Evolutionary conservation across 129 eudicot genomes (phyloP).

Genomic region (Rutidosis leptorrhynchoides): DNA sequence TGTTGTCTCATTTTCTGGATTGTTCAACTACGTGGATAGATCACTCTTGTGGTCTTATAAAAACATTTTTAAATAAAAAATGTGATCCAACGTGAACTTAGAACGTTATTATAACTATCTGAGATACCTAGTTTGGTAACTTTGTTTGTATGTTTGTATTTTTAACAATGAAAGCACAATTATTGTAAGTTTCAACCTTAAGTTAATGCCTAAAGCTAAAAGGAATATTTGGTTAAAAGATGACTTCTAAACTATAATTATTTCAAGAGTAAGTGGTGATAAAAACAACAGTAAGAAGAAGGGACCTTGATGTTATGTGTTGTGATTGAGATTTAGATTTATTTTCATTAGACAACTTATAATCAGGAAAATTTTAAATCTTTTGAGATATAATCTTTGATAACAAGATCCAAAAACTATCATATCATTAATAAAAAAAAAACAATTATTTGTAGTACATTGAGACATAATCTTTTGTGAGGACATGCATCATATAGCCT

Average conservation of each 20-base stretch:
- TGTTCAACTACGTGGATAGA: conserved; percentile 2
- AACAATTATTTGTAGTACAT: too few species aligned
- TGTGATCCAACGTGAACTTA: neutral
- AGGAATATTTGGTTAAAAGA: conserved; percentile 30
- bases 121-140: conserved; percentile 3
- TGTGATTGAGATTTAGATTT: conserved; percentile 20
- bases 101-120: neutral
- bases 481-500: too few species aligned
- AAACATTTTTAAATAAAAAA: neutral
- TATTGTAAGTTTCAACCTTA: conserved; percentile 5
- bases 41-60: neutral
- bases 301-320: conserved; percentile 15
- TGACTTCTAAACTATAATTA: conserved; percentile 12
- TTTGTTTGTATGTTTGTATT: conserved; percentile 26
- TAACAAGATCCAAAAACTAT: neutral
- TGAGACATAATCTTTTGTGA: too few species aligned
- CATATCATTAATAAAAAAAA: too few species aligned
- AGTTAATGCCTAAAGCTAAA: conserved; percentile 21
- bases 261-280: conserved; percentile 21
- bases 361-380: neutral
- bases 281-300: conserved; percentile 18
- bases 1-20: conserved; percentile 6
- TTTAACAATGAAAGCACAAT: conserved; percentile 16
- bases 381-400: neutral
- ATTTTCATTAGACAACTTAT: conserved; percentile 16